Evolutionary conservation across 371 early-diverging fungal species (phyloP), one percentile per base, ranked within the genome.

Genomic region (Dichotomocladium elegans): DNA sequence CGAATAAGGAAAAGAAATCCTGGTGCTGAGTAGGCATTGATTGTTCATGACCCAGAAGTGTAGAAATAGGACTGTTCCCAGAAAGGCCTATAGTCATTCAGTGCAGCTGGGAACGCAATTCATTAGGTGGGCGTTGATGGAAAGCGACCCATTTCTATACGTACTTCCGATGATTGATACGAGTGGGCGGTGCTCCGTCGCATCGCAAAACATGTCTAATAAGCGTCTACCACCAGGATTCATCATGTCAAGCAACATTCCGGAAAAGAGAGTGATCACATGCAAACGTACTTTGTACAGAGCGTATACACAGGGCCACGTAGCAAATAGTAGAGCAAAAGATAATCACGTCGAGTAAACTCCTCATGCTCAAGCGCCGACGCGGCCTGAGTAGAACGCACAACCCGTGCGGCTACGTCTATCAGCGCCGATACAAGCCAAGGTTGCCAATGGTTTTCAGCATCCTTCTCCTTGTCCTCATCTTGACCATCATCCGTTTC

Each of bases 1-100:
- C 35, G 10, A 33, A 33, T 33, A 33, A 33, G n/a, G 33, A n/a
- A 33, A 33, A n/a, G 17, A 15, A 41, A 41, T 31, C 7, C 29
- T 17, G 10, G 11, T 41, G 22, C 7, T 15, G 14, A 82, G 91
- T 95, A 44, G 99, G 99, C 15, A 78, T 99, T 49, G 99, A 99
- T 29, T 29, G 3, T 49, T 49, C 61, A 70, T 47, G 74, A 73
- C 15, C 58, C 74, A 6, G 74, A 47, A 12, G 74, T 73, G 37
- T 70, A 70, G 47, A 73, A 73, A 50, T 70, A 73, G 25, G 51
- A 63, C 15, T 65, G 65, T 45, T 74, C 71, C 74, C 74, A 74
- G 21, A 74, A 68, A 26, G 68, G 66, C 35, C 66, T 48, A 53
- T 74, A 74, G 43, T 73, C 74, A 47, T 68, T 67, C 15, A 73